A percentile compares a stretch with the other conserved stretches of the same genome.
phyloP scores from a whole-genome alignment of 495 filamentous ascomycete species.

The Annulohypoxylon moriforme region DNA sequence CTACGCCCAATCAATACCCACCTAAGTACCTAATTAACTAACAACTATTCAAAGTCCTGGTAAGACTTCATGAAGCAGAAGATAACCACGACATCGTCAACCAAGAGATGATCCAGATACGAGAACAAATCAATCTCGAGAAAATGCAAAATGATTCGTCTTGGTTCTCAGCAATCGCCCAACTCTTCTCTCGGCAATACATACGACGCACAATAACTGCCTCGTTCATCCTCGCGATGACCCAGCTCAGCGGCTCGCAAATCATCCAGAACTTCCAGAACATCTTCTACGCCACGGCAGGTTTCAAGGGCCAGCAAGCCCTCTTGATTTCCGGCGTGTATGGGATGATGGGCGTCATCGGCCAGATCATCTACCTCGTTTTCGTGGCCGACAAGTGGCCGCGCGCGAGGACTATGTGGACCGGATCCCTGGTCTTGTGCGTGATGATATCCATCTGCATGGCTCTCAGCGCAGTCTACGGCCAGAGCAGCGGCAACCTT shows the following conservation, averaged over 20 bases:
- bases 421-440: not conserved
- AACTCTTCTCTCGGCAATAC: not conserved
- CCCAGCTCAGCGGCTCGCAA: not conserved
- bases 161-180: not conserved
- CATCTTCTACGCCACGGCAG: not conserved
- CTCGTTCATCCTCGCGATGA: not conserved
- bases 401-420: not conserved
- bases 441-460: not conserved
- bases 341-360: constrained; percentile 1
- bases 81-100: not conserved
- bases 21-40: not conserved
- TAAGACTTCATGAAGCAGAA: not conserved
- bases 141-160: not conserved
- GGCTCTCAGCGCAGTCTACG: not conserved
- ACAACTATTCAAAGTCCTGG: not conserved
- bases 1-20: not conserved
- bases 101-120: not conserved
- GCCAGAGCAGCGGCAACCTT: not conserved
- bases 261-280: constrained; percentile 8
- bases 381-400: not conserved
- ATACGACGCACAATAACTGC: not conserved
- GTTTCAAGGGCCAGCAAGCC: not conserved
- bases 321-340: not conserved
- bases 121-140: not conserved
- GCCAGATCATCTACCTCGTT: not conserved